Evolutionary conservation across 495 filamentous ascomycete species (phyloP), one percentile per base, ranked within the genome.

Genomic region (Penicillium daleae): DNA sequence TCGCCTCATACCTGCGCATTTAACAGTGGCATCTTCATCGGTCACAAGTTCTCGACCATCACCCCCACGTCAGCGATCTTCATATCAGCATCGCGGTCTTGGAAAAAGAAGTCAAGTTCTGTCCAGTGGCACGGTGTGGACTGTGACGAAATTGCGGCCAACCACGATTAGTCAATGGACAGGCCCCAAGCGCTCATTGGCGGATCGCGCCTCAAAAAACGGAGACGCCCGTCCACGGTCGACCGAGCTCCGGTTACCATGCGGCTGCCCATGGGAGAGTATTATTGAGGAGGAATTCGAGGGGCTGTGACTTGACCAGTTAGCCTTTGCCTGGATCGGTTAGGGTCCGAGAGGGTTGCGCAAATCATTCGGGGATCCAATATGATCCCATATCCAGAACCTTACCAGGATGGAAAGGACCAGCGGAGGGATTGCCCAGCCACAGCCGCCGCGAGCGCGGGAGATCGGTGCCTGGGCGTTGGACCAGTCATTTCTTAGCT

Each of bases 1-100:
- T 33, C 40, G 27, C 10, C 39, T 46, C 15, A 21, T 27, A 29
- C 40, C 39, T 46, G 9, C 24, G 26, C 27, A 6, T 44, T 27
- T 46, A 5, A 24, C 29, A 50, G 37, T 51, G 44, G 32, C 21
- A 29, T 29, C 44, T 26, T n/a, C 44, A 19, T 56, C 33, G 9
- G n/a, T 29, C 31, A 39, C 26, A 32, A 27, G 7, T 51, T 57
- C 15, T 33, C 42, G 17, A 53, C 37, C 46, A 50, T n/a, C 35
- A 46, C 59, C 68, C 68, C 68, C 63, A 73, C 71, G 66, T 69
- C 71, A 71, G 71, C 39, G 71, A 73, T 71, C 68, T 66, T 67
- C 71, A 40, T 68, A 73, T 69, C 68, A 61, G 71, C 68, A 52
- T 17, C 27, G 46, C 46, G 61, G 63, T 42, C 62, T 64, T 64